Base-by-base conservation (phyloP, 306 rosid species). In the Argentina anserina region DNA sequence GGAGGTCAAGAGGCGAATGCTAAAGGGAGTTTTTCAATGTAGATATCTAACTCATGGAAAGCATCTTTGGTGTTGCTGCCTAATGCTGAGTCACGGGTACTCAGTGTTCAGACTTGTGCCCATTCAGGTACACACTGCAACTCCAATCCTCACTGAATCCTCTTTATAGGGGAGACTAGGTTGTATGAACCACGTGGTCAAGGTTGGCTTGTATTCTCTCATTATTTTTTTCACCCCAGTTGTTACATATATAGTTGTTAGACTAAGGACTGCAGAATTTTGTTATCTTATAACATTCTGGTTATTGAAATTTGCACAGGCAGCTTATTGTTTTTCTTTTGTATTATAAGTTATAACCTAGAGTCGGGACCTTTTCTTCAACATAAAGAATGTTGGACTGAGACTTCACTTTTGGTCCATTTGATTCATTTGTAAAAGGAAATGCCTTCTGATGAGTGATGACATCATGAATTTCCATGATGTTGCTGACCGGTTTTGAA, bases 221-320 rank as follows among this genome's bases (percentile, higher is more conserved):
- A 82, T 71, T 56, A 70, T 62, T 52, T 17, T 28, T 52, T n/a
- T n/a, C 59, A 52, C 46, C 69, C 72, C 63, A 73, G 84, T 81
- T 83, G 91, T 85, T 86, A 81, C 90, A 82, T 87, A 87, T 87
- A 82, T 90, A 87, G 96, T 83, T 87, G 82, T 87, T 84, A 81
- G 86, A 87, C 89, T 80, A 86, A 70, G 78, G 87, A 85, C 92
- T 87, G 84, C 58, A 47, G 86, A 89, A 83, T 81, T 86, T 89
- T n/a, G n/a, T n/a, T 76, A 83, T 86, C 79, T 85, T 58, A 50
- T 81, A 80, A 82, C 86, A 86, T 79, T 83, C 88, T 79, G 91
- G 88, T 85, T 89, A 89, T 86, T 81, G 87, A 84, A 82, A 86
- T 77, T 86, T 86, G 95, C 91, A 89, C 90, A 86, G 93, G 84